phyloP scores from a whole-genome alignment of 371 early-diverging fungal species.

The Quaeritorhiza haematococci region DNA sequence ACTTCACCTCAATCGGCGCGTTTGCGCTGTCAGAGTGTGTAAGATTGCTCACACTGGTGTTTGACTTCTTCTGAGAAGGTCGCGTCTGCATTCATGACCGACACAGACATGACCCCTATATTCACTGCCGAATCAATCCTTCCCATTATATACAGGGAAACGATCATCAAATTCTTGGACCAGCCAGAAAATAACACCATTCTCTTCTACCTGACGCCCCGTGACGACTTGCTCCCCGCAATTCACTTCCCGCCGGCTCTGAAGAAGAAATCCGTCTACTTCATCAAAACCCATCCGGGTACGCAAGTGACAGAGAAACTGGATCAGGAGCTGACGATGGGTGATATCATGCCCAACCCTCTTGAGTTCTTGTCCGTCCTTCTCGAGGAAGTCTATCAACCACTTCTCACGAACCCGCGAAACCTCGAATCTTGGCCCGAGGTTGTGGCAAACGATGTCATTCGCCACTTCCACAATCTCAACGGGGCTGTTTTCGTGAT shows the following conservation, averaged over 20 bases:
- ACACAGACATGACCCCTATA: background rate
- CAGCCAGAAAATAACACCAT: slow-evolving; percentile 37
- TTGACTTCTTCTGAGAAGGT: no score
- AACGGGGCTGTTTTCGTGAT: slow-evolving; percentile 57
- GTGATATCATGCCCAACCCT: slow-evolving; percentile 47
- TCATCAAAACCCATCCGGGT: slow-evolving; percentile 37
- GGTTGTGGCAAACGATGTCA: slow-evolving; percentile 54
- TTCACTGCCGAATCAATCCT: background rate
- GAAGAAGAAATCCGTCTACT: slow-evolving; percentile 50
- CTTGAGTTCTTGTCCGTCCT: slow-evolving; percentile 47
- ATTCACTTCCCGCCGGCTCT: slow-evolving; percentile 39
- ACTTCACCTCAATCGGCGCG: no score
- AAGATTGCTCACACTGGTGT: no score
- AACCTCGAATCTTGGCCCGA: slow-evolving; percentile 59
- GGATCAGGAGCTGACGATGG: slow-evolving; percentile 46
- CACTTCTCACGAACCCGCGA: slow-evolving; percentile 48
- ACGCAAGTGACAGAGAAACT: slow-evolving; percentile 39
- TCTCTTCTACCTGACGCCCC: slow-evolving; percentile 46
- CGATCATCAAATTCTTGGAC: slow-evolving; percentile 46
- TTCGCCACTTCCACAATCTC: slow-evolving; percentile 46
- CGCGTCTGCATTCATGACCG: no score
- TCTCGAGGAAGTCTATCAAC: slow-evolving; percentile 53
- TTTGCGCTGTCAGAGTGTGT: no score
- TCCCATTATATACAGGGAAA: slow-evolving; percentile 30
- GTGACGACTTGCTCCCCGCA: slow-evolving; percentile 48